Evolutionary conservation across 169 alveolate genomes (phyloP).

Genomic region (Plasmodium sp.): DNA sequence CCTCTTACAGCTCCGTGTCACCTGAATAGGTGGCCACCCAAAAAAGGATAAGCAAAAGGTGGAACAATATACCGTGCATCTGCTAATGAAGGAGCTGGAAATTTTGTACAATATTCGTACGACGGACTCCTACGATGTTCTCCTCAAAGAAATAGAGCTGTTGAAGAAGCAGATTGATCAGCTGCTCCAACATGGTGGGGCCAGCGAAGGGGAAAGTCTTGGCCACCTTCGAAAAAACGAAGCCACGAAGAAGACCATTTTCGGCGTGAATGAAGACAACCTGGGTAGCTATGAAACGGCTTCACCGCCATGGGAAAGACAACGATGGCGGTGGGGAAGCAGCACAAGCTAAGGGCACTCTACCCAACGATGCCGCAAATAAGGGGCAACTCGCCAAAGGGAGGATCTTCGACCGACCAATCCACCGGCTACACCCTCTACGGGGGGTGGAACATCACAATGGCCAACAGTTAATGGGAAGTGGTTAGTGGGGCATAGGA

Average conservation of each 20-base stretch:
- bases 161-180: constrained; percentile 11
- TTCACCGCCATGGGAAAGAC: neutral
- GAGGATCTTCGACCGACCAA: too few species aligned
- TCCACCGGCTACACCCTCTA: too few species aligned
- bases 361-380: too few species aligned
- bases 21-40: neutral
- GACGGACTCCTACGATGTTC: neutral
- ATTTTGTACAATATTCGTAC: neutral
- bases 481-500: neutral
- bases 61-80: neutral
- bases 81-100: neutral
- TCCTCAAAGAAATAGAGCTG: neutral
- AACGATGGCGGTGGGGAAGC: neutral
- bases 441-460: too few species aligned
- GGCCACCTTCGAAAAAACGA: neutral
- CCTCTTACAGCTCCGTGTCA: neutral
- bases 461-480: neutral
- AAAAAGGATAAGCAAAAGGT: neutral
- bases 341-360: neutral
- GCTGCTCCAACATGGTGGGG: neutral
- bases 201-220: neutral
- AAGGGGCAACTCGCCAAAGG: too few species aligned
- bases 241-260: neutral
- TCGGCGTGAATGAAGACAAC: constrained; percentile 1
- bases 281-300: neutral